Evolutionary conservation across 257 asterid genomes (phyloP).

Genomic region (Ilex aquifolium): DNA sequence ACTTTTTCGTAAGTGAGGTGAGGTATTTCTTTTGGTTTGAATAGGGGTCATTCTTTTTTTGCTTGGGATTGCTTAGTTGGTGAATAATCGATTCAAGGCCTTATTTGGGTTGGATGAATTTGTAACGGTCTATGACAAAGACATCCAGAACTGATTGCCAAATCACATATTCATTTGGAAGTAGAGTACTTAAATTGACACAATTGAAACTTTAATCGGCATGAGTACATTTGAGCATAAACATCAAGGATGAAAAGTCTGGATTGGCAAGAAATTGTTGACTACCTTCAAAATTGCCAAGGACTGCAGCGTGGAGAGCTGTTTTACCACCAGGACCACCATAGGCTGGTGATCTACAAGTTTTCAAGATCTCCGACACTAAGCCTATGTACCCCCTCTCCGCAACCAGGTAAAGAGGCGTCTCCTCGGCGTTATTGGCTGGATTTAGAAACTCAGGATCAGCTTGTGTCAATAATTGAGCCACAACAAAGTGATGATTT

Average conservation of each 20-base stretch:
- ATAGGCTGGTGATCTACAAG: neutral
- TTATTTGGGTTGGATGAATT: no score
- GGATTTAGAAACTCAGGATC: conserved; percentile 9
- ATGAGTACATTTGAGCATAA: no score
- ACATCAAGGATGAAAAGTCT: neutral
- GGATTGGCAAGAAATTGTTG: neutral
- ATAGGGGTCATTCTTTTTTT: no score
- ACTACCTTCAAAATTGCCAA: neutral
- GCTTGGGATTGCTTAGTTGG: no score
- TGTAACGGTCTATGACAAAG: no score
- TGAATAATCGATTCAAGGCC: no score
- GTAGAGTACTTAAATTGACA: no score
- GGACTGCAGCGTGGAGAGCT: neutral
- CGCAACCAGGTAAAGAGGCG: conserved; percentile 17
- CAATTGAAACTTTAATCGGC: no score
- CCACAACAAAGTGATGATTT: conserved; percentile 2
- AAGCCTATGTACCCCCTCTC: neutral
- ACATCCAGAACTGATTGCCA: no score
- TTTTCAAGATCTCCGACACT: neutral
- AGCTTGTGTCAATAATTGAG: neutral
- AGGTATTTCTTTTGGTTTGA: no score
- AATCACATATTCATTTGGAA: no score
- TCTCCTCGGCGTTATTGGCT: conserved; percentile 10
- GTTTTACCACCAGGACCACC: neutral
- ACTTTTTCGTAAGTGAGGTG: no score